Evolutionary conservation across 495 filamentous ascomycete species (phyloP).

Genomic region (Aspergillus heteromorphus): DNA sequence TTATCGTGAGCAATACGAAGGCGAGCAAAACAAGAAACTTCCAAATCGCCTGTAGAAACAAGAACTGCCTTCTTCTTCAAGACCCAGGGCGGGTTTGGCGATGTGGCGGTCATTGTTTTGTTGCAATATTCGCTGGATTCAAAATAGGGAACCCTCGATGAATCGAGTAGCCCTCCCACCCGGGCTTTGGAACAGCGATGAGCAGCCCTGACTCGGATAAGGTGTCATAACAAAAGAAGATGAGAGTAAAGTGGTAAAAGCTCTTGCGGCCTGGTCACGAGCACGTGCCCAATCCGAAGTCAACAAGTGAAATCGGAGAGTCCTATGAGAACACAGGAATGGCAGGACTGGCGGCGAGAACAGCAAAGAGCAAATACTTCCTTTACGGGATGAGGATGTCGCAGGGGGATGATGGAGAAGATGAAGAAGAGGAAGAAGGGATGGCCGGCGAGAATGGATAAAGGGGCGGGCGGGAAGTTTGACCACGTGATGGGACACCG

Average conservation of each 20-base stretch:
- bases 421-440: not conserved
- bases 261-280: conserved; percentile 17
- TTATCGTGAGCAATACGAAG: conserved; percentile 17
- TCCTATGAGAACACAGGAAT: conserved; percentile 18
- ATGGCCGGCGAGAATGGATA: too few relatives aligned
- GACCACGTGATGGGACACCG: not conserved
- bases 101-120: conserved; percentile 11
- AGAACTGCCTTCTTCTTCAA: conserved; percentile 16
- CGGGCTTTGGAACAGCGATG: conserved; percentile 14
- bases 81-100: conserved; percentile 14
- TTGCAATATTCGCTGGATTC: conserved; percentile 5
- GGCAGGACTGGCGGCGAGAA: conserved; percentile 11
- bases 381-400: conserved; percentile 5
- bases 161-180: conserved; percentile 19
- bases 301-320: conserved; percentile 15
- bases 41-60: conserved; percentile 11
- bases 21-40: conserved; percentile 12
- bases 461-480: not conserved
- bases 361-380: conserved; percentile 9
- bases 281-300: conserved; percentile 15
- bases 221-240: conserved; percentile 4
- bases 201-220: conserved; percentile 19
- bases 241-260: conserved; percentile 13
- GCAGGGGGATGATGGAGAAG: not conserved
- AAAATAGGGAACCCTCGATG: conserved; percentile 14